Base-by-base conservation (phyloP, 2,329 filamentous ascomycete species). In the Aspergillus ochraceus region DNA sequence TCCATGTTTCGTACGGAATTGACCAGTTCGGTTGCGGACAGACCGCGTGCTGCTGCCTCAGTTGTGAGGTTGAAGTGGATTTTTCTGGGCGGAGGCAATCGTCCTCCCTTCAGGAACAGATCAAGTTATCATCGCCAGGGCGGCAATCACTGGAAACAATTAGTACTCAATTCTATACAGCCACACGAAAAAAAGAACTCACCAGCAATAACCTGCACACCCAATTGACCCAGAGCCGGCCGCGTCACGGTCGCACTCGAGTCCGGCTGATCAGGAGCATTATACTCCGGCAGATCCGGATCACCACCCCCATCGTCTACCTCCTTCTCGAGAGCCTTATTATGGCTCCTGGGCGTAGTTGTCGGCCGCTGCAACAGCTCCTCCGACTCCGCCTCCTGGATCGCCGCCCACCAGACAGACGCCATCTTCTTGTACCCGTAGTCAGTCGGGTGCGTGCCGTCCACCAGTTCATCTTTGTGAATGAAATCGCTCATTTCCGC, bases 351-450 rank as follows among this genome's bases (percentile, higher is more conserved):
- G 8, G 8, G 4, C 11, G 20, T 47, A 24, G 19, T 22, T 6
- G 20, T 47, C 45, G 45, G 22, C 20, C 11, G 19, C n/a, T 47
- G 45, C 19, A 47, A 14, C 19, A 47, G 12, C 2, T 14, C 45
- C 11, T 47, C 45, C 22, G 19, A 52, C 20, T 66, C 54, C 0
- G 69, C 69, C 9, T 61, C 49, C 12, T 66, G 46, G 11, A 71
- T 65, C 1, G 70, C 70, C 2, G 60, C 64, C 66, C 67, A 71
- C 70, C 70, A 71, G 1, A 71, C 66, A 0, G 63, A 64, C 6
- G 70, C 69, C 70, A 71, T 71, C 22, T 63, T 58, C 54, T 63
- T 60, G 24, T 71, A 71, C 9, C 67, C 70, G 2, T 32, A 9
- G 10, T 64, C 65, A 14, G 51, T 64, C 0, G 69, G 70, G 20